These are phyloP conservation scores for Verticillium zaregamsianum DNA, from an alignment of 2,329 filamentous ascomycete genomes.

Conservation along the genomic window DNA sequence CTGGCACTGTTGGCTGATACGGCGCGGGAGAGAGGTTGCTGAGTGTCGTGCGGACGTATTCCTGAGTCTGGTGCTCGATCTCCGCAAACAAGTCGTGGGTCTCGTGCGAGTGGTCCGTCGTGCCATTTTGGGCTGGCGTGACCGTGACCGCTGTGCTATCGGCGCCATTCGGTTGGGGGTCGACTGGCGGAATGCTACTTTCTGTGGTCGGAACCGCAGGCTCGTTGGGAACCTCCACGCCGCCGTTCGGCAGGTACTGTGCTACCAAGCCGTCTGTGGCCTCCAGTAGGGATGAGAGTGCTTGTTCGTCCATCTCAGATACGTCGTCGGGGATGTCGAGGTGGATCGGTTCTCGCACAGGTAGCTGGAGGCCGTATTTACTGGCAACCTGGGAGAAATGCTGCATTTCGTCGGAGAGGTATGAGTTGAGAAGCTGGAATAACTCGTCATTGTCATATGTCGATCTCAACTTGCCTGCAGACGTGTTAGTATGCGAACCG, in stretches of 20 bases:
- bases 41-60: constrained; percentile 40
- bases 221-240: constrained; percentile 10
- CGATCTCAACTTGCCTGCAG: constrained; percentile 20
- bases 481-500: background rate
- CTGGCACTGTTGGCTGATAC: constrained; percentile 37
- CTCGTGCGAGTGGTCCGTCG: constrained; percentile 27
- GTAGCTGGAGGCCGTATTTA: constrained; percentile 30
- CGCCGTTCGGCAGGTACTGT: constrained; percentile 31
- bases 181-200: constrained; percentile 5
- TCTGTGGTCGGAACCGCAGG: constrained; percentile 10
- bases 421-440: constrained; percentile 26
- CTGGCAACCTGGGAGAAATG: constrained; percentile 27
- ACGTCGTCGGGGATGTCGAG: constrained; percentile 24
- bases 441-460: constrained; percentile 19
- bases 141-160: constrained; percentile 7
- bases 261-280: constrained; percentile 36
- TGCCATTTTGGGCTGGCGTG: constrained; percentile 11
- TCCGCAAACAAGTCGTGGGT: constrained; percentile 39
- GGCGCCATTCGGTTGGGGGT: constrained; percentile 4
- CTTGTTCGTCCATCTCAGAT: constrained; percentile 31
- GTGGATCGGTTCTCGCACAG: constrained; percentile 10
- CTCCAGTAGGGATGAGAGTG: constrained; percentile 35
- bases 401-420: constrained; percentile 27
- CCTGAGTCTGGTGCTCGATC: constrained; percentile 38
- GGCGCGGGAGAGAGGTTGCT: constrained; percentile 37